Base-by-base conservation (phyloP, 2,329 filamentous ascomycete genomes). In the Sporothrix globosa region DNA sequence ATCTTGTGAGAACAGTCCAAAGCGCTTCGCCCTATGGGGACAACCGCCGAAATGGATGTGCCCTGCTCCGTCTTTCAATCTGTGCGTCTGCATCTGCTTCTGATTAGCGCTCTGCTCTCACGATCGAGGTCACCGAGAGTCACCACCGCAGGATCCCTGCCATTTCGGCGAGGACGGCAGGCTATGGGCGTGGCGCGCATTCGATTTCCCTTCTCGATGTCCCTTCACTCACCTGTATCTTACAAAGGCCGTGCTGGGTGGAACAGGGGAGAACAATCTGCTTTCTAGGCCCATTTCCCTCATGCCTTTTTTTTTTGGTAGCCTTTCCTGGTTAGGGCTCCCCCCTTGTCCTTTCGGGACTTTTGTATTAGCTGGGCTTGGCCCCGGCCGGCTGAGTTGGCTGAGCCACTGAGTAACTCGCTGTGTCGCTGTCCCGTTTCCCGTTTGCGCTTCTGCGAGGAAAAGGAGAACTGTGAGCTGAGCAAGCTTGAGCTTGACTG, bases 401-500 rank as follows among this genome's bases (percentile, higher is more conserved):
- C 54, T 14, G 48, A 19, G 19, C 34, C 34, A 30, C 56, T 60
- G 56, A 13, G 14, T 34, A 44, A 44, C 41, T 17, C 41, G 41
- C 13, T 5, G 14, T 13, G 11, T 17, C 41, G 41, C 13, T 5
- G 14, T 13, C 14, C 41, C 41, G 41, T 44, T 44, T 44, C 34
- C 34, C 7, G n/a, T 24, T 24, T 24, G 39, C 34, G 56, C 34
- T 61, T 61, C 56, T 44, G 34, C 56, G 56, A 11, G 34, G 24
- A 61, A 44, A 44, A 58, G 54, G 30, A 44, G 56, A 60, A 21
- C 11, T 13, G 56, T 41, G 53, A 56, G 53, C 27, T 56, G 11
- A 61, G 39, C 39, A 61, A 61, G 58, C 58, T 46, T 46, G 56
- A 63, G 58, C 39, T 4, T 46, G n/a, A 58, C 27, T 54, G 52